phyloP scores from a whole-genome alignment of 225 moss, liverwort and hornwort species.

The Neckera pumila region DNA sequence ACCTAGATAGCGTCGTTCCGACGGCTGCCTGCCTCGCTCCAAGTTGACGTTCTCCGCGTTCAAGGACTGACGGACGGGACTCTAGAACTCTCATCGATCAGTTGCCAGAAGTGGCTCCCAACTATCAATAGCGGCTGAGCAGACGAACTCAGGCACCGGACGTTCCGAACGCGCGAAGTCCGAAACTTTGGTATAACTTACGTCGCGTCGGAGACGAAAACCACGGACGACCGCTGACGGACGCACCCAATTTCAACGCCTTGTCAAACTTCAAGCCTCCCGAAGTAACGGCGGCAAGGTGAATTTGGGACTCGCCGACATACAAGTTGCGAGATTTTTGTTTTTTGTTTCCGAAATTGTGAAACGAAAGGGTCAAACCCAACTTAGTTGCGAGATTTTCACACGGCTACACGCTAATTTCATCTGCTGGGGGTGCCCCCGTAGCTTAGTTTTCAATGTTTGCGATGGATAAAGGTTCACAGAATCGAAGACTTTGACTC shows the following conservation, averaged over 20 bases:
- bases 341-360: no score
- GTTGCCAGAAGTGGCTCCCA: no score
- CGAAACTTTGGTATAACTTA: not conserved
- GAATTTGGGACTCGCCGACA: not conserved
- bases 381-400: not conserved
- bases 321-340: not conserved
- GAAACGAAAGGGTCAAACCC: no score
- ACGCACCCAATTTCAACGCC: conserved; percentile 1
- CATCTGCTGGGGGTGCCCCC: not conserved
- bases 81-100: not conserved
- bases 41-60: not conserved
- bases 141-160: not conserved
- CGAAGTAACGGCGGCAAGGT: not conserved
- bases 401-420: not conserved
- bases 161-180: not conserved
- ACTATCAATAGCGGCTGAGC: not conserved
- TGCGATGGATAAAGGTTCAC: not conserved
- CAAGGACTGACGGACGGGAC: not conserved
- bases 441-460: not conserved
- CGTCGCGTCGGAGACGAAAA: not conserved
- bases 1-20: not conserved
- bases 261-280: not conserved
- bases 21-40: no score
- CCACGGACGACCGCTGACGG: not conserved
- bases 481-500: not conserved